Percentiles rank a stretch among this genome's conserved stretches.
These are phyloP conservation scores for Recurvomyces mirabilis DNA, from an alignment of 495 filamentous ascomycete species.

Conservation along the genomic window DNA sequence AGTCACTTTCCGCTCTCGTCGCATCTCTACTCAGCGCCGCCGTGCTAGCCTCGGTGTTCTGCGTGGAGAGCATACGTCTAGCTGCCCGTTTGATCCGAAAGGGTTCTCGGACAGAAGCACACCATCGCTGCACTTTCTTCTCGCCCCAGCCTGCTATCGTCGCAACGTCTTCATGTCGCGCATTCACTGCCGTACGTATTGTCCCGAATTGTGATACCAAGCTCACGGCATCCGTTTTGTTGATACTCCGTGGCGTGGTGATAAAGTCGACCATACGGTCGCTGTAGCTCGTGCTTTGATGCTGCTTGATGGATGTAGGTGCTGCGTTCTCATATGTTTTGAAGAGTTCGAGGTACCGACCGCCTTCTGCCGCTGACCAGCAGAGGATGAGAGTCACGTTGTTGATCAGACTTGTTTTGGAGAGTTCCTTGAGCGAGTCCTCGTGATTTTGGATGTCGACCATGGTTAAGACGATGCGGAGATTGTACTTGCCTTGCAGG, in stretches of 20 bases:
- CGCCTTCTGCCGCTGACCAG: constrained; percentile 89
- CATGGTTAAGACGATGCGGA: constrained; percentile 77
- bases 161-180: constrained; percentile 68
- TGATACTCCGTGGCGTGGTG: constrained; percentile 77
- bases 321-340: constrained; percentile 83
- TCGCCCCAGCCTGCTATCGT: constrained; percentile 85
- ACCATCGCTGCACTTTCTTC: constrained; percentile 84
- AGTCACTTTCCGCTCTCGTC: constrained; percentile 20
- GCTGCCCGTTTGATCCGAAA: constrained; percentile 64
- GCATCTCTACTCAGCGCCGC: constrained; percentile 9
- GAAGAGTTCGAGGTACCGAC: constrained; percentile 83
- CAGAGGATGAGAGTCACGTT: constrained; percentile 84
- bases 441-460: constrained; percentile 88
- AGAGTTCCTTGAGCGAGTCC: constrained; percentile 66
- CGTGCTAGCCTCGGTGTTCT: constrained; percentile 22
- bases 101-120: constrained; percentile 64
- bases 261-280: constrained; percentile 89
- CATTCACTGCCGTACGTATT: constrained; percentile 75
- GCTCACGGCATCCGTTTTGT: constrained; percentile 84
- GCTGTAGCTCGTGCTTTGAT: constrained; percentile 70
- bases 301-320: constrained; percentile 67
- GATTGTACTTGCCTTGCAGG: constrained; percentile 67
- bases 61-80: constrained; percentile 32
- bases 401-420: constrained; percentile 82
- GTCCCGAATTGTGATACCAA: constrained; percentile 83